Conservation (phyloP, 495 filamentous ascomycete species). For the Daldinia grandis region DNA sequence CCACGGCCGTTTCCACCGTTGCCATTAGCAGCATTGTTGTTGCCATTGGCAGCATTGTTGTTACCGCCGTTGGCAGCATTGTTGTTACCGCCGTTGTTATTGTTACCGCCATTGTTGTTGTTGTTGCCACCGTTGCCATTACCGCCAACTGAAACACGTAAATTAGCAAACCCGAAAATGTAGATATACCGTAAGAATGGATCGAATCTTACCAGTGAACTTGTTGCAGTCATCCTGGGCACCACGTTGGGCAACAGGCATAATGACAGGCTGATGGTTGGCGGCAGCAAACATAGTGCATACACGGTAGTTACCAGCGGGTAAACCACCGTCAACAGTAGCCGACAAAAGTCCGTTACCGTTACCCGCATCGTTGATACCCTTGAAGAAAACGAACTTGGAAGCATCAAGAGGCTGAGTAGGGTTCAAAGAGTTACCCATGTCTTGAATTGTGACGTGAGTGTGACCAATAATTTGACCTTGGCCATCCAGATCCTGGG, state of each 20-base stretch:
- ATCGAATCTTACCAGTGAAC: conserved; percentile 58
- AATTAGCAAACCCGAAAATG: not conserved
- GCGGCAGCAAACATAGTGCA: conserved; percentile 74
- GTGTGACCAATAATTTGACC: conserved; percentile 73
- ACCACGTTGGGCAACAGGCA: conserved; percentile 80
- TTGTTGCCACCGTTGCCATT: too few species aligned
- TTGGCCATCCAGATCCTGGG: conserved; percentile 63
- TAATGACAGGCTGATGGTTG: conserved; percentile 80
- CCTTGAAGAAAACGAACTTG: conserved; percentile 79
- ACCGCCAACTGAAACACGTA: conserved; percentile 39
- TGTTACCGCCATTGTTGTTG: conserved; percentile 27
- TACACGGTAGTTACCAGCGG: conserved; percentile 72
- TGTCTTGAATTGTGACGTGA: conserved; percentile 73
- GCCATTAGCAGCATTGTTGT: conserved; percentile 27
- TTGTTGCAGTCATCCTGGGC: conserved; percentile 76
- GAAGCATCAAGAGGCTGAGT: conserved; percentile 61
- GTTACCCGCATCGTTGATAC: conserved; percentile 76
- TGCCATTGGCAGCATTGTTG: conserved; percentile 33
- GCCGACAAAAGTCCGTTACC: conserved; percentile 66
- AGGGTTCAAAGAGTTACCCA: conserved; percentile 61
- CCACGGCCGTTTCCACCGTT: not conserved
- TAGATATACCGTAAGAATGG: not conserved
- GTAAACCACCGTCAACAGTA: conserved; percentile 68
- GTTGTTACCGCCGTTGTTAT: conserved; percentile 30
- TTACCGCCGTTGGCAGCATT: conserved; percentile 35